These are phyloP conservation scores for Heliocybe sulcata DNA, from an alignment of 1,284 basidiomycete species.

Conservation along the genomic window DNA sequence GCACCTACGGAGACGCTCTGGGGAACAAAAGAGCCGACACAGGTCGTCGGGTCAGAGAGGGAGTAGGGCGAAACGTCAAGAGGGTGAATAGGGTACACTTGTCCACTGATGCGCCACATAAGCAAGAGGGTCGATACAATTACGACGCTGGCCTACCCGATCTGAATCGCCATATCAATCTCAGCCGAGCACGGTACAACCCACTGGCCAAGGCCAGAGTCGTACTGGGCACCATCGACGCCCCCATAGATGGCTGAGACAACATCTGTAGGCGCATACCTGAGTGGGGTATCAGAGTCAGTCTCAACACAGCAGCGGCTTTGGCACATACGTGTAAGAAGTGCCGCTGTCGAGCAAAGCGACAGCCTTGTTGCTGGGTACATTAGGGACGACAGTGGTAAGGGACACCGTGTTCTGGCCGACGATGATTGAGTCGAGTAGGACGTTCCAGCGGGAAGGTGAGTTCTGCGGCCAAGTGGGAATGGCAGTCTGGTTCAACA, in stretches of 20 bases:
- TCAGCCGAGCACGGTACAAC: slow-evolving; percentile 62
- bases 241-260: slow-evolving; percentile 60
- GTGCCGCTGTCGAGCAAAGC: slow-evolving; percentile 71
- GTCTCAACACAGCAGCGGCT: slow-evolving; percentile 2
- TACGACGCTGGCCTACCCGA: slow-evolving; percentile 40
- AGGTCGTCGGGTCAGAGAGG: slow-evolving; percentile 35
- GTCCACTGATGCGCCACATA: slow-evolving; percentile 34
- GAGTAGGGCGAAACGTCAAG: slow-evolving; percentile 55
- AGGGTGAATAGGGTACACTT: slow-evolving; percentile 68
- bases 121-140: neutral
- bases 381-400: slow-evolving; percentile 44
- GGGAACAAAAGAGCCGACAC: slow-evolving; percentile 70
- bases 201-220: slow-evolving; percentile 49
- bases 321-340: slow-evolving; percentile 58
- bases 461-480: slow-evolving; percentile 59
- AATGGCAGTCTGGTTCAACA: slow-evolving; percentile 47
- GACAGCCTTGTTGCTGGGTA: slow-evolving; percentile 61
- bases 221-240: slow-evolving; percentile 50
- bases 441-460: slow-evolving; percentile 67
- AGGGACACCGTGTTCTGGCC: slow-evolving; percentile 42
- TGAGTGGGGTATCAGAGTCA: slow-evolving; percentile 17
- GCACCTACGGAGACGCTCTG: slow-evolving; percentile 43
- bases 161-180: slow-evolving; percentile 68
- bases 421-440: slow-evolving; percentile 62
- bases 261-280: slow-evolving; percentile 57